Percentiles rank a stretch among this genome's conserved stretches.
These are phyloP conservation scores for Scleromitrula shiraiana DNA, from an alignment of 2,329 filamentous ascomycete species.

Conservation along the genomic window DNA sequence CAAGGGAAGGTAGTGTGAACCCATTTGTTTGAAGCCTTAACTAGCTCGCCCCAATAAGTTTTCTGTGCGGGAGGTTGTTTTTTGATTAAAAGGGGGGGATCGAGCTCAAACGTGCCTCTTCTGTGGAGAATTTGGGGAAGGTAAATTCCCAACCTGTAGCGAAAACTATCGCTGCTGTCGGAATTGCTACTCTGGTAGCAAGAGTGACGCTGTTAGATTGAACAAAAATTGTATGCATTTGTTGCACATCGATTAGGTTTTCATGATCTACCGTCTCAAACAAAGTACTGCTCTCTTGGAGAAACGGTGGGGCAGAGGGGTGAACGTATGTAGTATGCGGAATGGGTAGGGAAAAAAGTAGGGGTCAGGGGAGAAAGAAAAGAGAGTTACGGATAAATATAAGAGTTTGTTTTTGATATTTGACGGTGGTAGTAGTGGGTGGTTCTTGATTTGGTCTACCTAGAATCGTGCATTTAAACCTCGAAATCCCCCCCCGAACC, in stretches of 20 bases:
- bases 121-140: conserved; percentile 3
- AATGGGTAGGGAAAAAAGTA: too few species aligned
- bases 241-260: conserved; percentile 1
- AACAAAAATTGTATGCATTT: conserved; percentile 1
- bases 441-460: too few species aligned
- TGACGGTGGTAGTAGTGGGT: too few species aligned
- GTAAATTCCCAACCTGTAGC: conserved; percentile 9
- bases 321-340: too few species aligned
- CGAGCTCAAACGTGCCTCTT: conserved; percentile 5
- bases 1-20: conserved; percentile 8
- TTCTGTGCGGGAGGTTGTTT: background rate
- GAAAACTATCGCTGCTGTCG: conserved; percentile 2
- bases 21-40: conserved; percentile 1
- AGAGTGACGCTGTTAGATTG: background rate
- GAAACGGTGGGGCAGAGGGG: conserved; percentile 4
- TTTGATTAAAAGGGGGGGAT: conserved; percentile 1
- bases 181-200: background rate
- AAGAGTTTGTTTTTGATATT: too few species aligned
- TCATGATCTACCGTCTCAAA: conserved; percentile 2
- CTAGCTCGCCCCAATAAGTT: conserved; percentile 1
- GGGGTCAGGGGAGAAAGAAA: too few species aligned
- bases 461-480: too few species aligned
- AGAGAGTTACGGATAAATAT: too few species aligned
- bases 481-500: too few species aligned
- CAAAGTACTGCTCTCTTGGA: conserved; percentile 1